phyloP scores from a whole-genome alignment of 345 rosid genomes.

The Brassica rapa region DNA sequence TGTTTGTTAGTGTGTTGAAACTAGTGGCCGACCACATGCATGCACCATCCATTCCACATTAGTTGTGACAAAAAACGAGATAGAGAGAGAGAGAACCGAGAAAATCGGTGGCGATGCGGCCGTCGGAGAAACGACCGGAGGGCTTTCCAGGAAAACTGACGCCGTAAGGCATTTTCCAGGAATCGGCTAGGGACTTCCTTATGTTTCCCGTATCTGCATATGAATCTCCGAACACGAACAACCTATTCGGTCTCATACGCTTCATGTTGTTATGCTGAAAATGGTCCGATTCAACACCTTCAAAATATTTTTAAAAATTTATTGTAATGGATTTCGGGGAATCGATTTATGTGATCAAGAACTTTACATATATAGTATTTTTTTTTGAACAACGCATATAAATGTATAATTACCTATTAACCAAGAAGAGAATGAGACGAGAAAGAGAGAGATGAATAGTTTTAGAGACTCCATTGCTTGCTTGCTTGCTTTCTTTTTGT shows the following conservation, averaged over 20 bases:
- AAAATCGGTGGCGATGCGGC: constrained; percentile 59
- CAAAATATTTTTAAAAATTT: neutral
- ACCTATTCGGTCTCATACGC: constrained; percentile 44
- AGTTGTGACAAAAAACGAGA: neutral
- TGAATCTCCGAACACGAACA: constrained; percentile 69
- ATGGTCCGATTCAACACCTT: constrained; percentile 29
- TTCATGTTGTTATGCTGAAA: constrained; percentile 12
- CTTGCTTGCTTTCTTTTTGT: neutral
- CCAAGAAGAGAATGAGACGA: constrained; percentile 23
- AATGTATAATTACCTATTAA: constrained; percentile 21
- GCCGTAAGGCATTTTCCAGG: constrained; percentile 65
- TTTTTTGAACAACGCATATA: neutral
- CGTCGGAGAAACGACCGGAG: constrained; percentile 66
- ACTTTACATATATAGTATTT: neutral
- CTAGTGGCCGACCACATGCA: constrained; percentile 11
- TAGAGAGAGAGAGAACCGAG: constrained; percentile 43
- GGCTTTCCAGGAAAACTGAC: constrained; percentile 57
- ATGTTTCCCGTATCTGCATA: constrained; percentile 65
- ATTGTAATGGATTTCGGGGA: neutral
- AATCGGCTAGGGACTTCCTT: constrained; percentile 33
- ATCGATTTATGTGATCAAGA: neutral
- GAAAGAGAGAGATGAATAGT: constrained; percentile 12
- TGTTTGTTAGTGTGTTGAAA: constrained; percentile 12
- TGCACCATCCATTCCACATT: neutral
- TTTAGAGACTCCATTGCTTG: constrained; percentile 24